A percentile compares a stretch with the other conserved stretches of the same genome.
Conservation (phyloP, 768 basidiomycete species). For the Collybia sordida region DNA sequence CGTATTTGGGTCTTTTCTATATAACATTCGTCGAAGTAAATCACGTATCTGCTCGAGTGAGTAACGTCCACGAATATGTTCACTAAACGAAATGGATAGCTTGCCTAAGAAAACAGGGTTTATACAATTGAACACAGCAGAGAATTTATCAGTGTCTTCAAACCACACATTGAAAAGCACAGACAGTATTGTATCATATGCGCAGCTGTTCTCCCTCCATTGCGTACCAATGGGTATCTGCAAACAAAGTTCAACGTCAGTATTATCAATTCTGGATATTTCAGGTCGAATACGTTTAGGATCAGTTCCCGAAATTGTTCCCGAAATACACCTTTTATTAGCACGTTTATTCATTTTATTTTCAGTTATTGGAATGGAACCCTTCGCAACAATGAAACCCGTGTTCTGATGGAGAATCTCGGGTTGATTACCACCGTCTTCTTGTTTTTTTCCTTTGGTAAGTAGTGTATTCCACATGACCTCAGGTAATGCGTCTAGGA, state of each 20-base stretch:
- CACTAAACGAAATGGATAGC: too few species aligned
- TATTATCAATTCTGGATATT: too few species aligned
- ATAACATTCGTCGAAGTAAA: neutral
- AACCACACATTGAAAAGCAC: slow-evolving; percentile 19
- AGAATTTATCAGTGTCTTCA: neutral
- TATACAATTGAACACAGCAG: too few species aligned
- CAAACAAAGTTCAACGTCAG: too few species aligned
- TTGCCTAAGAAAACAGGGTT: too few species aligned
- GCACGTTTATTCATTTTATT: neutral
- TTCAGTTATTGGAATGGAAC: neutral
- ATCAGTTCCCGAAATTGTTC: too few species aligned
- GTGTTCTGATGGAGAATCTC: neutral
- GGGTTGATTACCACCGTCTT: neutral
- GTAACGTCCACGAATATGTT: neutral
- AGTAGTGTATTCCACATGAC: neutral
- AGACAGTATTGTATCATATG: slow-evolving; percentile 18
- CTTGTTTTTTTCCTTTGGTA: neutral
- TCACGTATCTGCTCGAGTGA: slow-evolving; percentile 3
- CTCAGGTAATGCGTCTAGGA: neutral
- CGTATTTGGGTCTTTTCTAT: neutral
- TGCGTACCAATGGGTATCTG: too few species aligned
- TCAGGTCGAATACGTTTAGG: too few species aligned
- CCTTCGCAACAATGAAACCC: neutral
- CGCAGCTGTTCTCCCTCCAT: slow-evolving; percentile 20
- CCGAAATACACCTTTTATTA: too few species aligned